These are phyloP conservation scores for Yarrowia divulgata DNA, from an alignment of 805 yeast species.

Conservation along the genomic window DNA sequence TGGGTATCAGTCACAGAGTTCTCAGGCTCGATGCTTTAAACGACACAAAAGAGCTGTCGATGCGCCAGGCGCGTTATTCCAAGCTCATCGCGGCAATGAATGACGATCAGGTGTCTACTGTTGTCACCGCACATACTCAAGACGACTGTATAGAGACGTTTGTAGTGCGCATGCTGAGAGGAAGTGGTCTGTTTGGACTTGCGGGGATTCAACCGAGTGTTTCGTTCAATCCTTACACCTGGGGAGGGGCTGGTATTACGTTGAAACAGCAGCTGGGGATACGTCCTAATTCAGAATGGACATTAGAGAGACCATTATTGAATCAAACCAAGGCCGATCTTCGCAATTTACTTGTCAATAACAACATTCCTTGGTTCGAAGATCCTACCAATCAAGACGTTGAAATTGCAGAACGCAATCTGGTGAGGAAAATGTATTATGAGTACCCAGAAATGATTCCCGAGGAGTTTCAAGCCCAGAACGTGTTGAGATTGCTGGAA, in stretches of 20 bases:
- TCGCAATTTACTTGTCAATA: constrained; percentile 55
- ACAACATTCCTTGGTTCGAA: constrained; percentile 67
- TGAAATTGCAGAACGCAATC: constrained; percentile 64
- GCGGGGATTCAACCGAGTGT: constrained; percentile 57
- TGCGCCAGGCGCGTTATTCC: constrained; percentile 62
- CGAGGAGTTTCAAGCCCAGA: not conserved
- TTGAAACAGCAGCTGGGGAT: not conserved
- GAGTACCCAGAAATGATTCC: constrained; percentile 24
- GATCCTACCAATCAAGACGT: constrained; percentile 68
- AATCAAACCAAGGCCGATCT: constrained; percentile 56
- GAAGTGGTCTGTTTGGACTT: constrained; percentile 64
- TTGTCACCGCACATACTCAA: constrained; percentile 70
- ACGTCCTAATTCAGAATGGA: too few species aligned
- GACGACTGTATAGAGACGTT: constrained; percentile 80
- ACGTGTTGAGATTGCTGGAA: constrained; percentile 5
- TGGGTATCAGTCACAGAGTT: constrained; percentile 51
- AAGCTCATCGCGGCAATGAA: constrained; percentile 56
- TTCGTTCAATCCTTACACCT: constrained; percentile 41
- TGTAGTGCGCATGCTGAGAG: constrained; percentile 58
- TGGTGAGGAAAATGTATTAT: constrained; percentile 53
- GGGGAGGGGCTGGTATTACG: not conserved
- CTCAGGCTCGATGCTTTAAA: constrained; percentile 44
- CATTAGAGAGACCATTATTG: constrained; percentile 62
- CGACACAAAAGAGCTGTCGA: constrained; percentile 58
- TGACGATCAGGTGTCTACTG: constrained; percentile 47